Evolutionary conservation across 1,284 basidiomycete species (phyloP).

Genomic region (Afroboletus lepidellus): DNA sequence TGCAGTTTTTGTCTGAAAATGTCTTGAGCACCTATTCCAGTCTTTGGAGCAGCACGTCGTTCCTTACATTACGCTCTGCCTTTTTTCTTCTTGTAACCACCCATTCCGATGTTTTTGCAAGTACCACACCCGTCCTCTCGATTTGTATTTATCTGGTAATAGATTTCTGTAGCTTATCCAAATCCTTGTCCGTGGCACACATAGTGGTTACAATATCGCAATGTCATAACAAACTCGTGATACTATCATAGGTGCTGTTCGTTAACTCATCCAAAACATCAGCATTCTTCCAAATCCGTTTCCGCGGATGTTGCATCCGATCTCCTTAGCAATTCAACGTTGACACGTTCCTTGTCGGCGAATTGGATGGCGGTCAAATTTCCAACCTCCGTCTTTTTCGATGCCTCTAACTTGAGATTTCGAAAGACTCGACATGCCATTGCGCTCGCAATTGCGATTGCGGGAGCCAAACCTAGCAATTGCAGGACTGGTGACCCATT

Average conservation of each 20-base stretch:
- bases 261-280: not conserved
- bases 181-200: not conserved
- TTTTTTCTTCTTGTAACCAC: not conserved
- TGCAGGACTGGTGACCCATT: conserved; percentile 17
- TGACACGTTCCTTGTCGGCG: conserved; percentile 2
- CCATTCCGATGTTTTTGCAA: conserved; percentile 3
- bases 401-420: conserved; percentile 30
- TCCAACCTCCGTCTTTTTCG: conserved; percentile 7
- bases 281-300: conserved; percentile 1
- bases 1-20: not conserved
- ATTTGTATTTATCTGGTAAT: conserved; percentile 18
- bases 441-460: conserved; percentile 28
- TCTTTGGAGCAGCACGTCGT: conserved; percentile 1
- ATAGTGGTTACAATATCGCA: not conserved
- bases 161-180: conserved; percentile 5
- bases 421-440: conserved; percentile 37
- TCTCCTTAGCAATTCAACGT: conserved; percentile 1
- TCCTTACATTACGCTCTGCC: conserved; percentile 8
- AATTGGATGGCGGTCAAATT: conserved; percentile 22
- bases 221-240: not conserved
- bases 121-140: conserved; percentile 5
- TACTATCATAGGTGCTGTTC: not conserved
- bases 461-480: conserved; percentile 18
- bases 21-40: conserved; percentile 11
- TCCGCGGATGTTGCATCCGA: not conserved